These are phyloP conservation scores for Triangularia setosa DNA, from an alignment of 2,329 filamentous ascomycete genomes.

Conservation along the genomic window DNA sequence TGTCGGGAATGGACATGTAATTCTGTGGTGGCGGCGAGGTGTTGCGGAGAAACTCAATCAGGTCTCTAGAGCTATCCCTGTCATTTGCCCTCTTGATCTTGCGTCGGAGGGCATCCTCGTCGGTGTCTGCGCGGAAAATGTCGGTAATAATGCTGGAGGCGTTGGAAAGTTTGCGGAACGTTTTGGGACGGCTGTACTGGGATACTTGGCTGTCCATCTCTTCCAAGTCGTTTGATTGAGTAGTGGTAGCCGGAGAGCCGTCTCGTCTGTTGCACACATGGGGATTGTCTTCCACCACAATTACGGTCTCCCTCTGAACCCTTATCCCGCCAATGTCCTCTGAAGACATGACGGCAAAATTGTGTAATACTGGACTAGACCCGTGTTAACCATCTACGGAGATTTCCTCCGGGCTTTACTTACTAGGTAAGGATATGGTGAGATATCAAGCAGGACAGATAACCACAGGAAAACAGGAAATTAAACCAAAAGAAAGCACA, in stretches of 20 bases:
- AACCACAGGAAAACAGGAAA: not conserved
- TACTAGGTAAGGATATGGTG: not conserved
- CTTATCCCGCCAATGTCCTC: slow-evolving; percentile 8
- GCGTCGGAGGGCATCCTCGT: slow-evolving; percentile 20
- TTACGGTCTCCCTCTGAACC: slow-evolving; percentile 15
- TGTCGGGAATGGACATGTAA: slow-evolving; percentile 44
- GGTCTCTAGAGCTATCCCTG: slow-evolving; percentile 25
- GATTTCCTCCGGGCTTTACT: not conserved
- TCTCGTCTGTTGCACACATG: not conserved
- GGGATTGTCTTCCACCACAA: slow-evolving; percentile 12
- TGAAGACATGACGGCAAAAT: not conserved
- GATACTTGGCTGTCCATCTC: slow-evolving; percentile 9
- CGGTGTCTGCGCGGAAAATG: slow-evolving; percentile 22
- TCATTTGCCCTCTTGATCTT: slow-evolving; percentile 25
- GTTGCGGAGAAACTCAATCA: slow-evolving; percentile 49
- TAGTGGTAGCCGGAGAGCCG: not conserved
- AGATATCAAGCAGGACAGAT: not conserved
- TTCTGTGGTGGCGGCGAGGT: slow-evolving; percentile 47
- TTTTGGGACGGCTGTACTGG: slow-evolving; percentile 10
- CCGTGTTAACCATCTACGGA: not conserved
- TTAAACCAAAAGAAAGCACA: not conserved
- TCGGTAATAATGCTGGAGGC: slow-evolving; percentile 19
- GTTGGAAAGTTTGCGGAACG: slow-evolving; percentile 18
- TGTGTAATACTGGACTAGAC: not conserved
- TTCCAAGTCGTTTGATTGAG: not conserved